phyloP scores from a whole-genome alignment of 768 basidiomycete species.

The Mycena belliarum region DNA sequence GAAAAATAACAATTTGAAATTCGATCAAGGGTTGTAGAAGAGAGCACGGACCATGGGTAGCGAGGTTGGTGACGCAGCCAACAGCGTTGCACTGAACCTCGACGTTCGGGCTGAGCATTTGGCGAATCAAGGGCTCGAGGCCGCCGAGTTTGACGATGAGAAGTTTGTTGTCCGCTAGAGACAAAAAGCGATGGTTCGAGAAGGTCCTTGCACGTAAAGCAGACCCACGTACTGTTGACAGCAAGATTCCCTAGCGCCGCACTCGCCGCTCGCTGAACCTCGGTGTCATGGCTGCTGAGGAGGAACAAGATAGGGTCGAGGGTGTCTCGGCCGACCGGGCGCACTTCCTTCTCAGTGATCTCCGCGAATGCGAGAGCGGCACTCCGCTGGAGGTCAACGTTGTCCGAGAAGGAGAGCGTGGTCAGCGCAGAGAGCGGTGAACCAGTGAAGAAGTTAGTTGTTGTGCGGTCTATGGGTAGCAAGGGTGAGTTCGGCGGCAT shows the following conservation, averaged over 20 bases:
- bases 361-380: constrained; percentile 98
- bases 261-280: constrained; percentile 97
- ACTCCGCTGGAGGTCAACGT: constrained; percentile 97
- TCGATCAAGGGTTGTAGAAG: constrained; percentile 8
- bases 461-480: constrained; percentile 80
- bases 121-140: constrained; percentile 94
- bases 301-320: constrained; percentile 98
- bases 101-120: constrained; percentile 98
- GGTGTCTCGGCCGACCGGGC: constrained; percentile 94
- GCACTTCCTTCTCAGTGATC: constrained; percentile 99
- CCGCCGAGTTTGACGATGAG: constrained; percentile 98
- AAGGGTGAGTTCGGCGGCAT: constrained; percentile 1
- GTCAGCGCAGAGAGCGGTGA: constrained; percentile 91
- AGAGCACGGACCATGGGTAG: constrained; percentile 93
- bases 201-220: constrained; percentile 13
- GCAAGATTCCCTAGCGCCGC: constrained; percentile 97
- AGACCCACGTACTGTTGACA: constrained; percentile 81
- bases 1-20: constrained; percentile 14
- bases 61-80: constrained; percentile 97
- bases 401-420: constrained; percentile 97
- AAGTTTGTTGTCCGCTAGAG: constrained; percentile 93
- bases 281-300: constrained; percentile 95
- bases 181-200: constrained; percentile 6
- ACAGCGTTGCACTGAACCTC: constrained; percentile 99
- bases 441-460: constrained; percentile 98